A percentile compares a stretch with the other conserved stretches of the same genome.
Evolutionary conservation across 2,329 filamentous ascomycete species (phyloP).

Genomic region (Beauveria pseudobassiana): DNA sequence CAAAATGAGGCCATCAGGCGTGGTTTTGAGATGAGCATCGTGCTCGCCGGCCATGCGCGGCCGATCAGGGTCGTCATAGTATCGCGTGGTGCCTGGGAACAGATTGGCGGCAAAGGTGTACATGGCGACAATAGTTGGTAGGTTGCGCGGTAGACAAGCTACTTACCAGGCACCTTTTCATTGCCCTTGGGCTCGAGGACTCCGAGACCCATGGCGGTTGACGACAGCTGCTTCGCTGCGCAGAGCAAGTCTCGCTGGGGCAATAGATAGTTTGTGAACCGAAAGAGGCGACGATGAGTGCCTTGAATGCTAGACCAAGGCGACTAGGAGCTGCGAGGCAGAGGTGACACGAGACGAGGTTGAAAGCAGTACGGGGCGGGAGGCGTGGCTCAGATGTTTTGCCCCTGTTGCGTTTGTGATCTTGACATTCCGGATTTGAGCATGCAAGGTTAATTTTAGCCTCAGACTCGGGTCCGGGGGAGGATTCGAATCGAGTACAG

Average conservation of each 20-base stretch:
- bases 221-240: background rate
- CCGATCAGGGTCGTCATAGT: slow-evolving; percentile 52
- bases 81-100: slow-evolving; percentile 49
- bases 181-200: slow-evolving; percentile 61
- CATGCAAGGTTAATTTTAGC: background rate
- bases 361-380: background rate
- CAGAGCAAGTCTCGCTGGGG: background rate
- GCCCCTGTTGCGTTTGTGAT: background rate
- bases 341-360: background rate
- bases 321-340: background rate
- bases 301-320: background rate
- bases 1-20: slow-evolving; percentile 69
- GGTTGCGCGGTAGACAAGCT: background rate
- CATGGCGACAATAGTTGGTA: background rate
- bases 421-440: background rate
- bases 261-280: background rate
- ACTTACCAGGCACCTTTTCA: slow-evolving; percentile 66
- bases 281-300: background rate
- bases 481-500: too few species aligned
- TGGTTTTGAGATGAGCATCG: slow-evolving; percentile 58
- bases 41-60: slow-evolving; percentile 33
- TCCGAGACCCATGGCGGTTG: slow-evolving; percentile 44
- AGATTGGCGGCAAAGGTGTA: background rate
- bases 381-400: background rate
- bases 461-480: too few species aligned